Conservation (phyloP, 78 protist species). For the Protostelium mycophagum region DNA sequence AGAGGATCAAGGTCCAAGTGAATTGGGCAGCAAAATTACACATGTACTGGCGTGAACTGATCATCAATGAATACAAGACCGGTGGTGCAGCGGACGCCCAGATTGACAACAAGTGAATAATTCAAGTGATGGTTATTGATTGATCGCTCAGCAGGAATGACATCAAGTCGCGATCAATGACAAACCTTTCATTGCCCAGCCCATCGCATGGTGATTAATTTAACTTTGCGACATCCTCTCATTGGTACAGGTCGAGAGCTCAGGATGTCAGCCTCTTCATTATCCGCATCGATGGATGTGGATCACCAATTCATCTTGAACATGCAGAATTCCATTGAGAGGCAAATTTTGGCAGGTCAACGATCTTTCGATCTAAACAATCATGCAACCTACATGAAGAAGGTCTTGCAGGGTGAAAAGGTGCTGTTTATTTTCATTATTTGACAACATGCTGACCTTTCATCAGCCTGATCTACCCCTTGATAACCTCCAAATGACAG, state of each 20-base stretch:
- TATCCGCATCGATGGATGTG: no score
- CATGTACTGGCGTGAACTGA: neutral
- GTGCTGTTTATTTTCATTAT: neutral
- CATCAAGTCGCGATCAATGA: no score
- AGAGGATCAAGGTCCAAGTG: neutral
- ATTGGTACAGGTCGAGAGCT: no score
- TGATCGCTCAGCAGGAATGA: no score
- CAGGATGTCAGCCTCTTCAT: no score
- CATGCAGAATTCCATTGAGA: neutral
- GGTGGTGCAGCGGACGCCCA: no score
- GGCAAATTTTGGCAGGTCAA: neutral
- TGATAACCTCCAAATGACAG: neutral
- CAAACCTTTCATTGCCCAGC: no score
- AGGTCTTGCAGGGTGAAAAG: neutral
- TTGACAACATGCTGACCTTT: neutral
- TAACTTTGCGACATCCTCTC: no score
- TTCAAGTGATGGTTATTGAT: no score
- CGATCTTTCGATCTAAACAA: neutral
- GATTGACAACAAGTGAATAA: no score
- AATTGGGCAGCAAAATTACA: neutral
- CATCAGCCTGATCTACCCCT: neutral
- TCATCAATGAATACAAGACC: neutral
- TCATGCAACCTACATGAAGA: neutral
- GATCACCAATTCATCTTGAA: neutral
- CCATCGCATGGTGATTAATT: no score